These are phyloP conservation scores for Cudoniella acicularis DNA, from an alignment of 495 filamentous ascomycete genomes.

Conservation along the genomic window DNA sequence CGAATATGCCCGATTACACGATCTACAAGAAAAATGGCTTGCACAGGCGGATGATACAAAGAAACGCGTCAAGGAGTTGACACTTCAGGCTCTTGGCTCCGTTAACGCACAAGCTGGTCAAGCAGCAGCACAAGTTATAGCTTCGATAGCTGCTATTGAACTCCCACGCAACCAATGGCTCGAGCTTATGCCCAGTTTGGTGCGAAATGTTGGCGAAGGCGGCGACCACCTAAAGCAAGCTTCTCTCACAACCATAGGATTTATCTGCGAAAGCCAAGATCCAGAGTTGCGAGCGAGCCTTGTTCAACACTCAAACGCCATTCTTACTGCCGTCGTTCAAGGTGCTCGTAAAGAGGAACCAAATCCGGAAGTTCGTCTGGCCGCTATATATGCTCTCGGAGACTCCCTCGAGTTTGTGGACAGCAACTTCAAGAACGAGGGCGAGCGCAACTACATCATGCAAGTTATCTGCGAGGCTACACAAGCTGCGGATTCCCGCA, in stretches of 20 bases:
- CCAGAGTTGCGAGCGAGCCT: constrained; percentile 77
- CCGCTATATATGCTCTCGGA: constrained; percentile 88
- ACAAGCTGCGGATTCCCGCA: constrained; percentile 80
- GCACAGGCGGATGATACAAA: constrained; percentile 74
- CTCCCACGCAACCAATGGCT: constrained; percentile 90
- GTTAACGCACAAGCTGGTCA: constrained; percentile 75
- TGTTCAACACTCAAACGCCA: constrained; percentile 87
- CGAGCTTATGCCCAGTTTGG: constrained; percentile 85
- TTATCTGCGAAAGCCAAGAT: constrained; percentile 95
- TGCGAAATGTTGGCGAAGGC: constrained; percentile 87
- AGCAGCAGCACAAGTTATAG: constrained; percentile 89
- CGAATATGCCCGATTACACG: constrained; percentile 78
- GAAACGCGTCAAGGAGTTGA: constrained; percentile 78
- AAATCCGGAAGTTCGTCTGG: constrained; percentile 82
- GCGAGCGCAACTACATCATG: constrained; percentile 99
- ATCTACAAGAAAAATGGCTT: constrained; percentile 89
- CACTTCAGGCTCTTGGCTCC: constrained; percentile 78
- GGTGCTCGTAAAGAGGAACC: constrained; percentile 93
- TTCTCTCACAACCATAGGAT: constrained; percentile 90
- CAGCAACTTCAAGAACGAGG: constrained; percentile 97
- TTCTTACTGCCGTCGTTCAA: constrained; percentile 95
- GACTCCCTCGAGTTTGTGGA: constrained; percentile 98
- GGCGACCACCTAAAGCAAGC: constrained; percentile 85
- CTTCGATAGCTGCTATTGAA: constrained; percentile 92
- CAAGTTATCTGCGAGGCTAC: constrained; percentile 99